Base-by-base conservation (phyloP, 2,329 filamentous ascomycete species). In the Pleomassaria siparia region DNA sequence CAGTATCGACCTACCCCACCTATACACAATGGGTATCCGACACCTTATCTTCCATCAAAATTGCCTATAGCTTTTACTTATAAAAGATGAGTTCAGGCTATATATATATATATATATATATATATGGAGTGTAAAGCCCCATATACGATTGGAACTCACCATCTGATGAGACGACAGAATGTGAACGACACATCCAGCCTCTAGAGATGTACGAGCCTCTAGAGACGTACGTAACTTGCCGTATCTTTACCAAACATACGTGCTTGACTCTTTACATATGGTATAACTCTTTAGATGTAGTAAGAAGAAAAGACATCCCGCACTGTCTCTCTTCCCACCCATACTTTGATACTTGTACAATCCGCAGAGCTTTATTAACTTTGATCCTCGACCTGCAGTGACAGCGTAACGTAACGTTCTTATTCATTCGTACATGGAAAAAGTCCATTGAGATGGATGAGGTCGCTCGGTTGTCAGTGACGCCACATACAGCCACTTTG, bases 391-490 rank as follows among this genome's bases (percentile, higher is more conserved):
- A n/a, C n/a, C n/a, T n/a, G n/a, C n/a, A n/a, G n/a, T n/a, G n/a
- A 95, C 67, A 89, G 85, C 16, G 69, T 91, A 48, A 94, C 94
- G 89, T 95, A 92, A 69, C 82, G 89, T 18, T 95, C 95, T 66
- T 88, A 92, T 56, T 90, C 90, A 0, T 87, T 86, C 0, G 82
- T 95, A 1, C 77, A 81, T 94, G 12, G 80, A 84, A 1, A 85
- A 82, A 16, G 80, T 91, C 0, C 88, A 87, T 53, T 82, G 87
- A 60, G 84, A 88, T 51, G 74, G 80, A 0, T 72, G 82, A 21
- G 87, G 86, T 0, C 79, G 83, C 44, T 95, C 89, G 89, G 81
- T 92, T 44, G 77, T 95, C 70, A 92, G 95, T 55, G 77, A 89
- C 50, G 73, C 81, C 0, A 78, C 81, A 4, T 77, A 88, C 46